These are phyloP conservation scores for Zelonia costaricensis DNA, from an alignment of 208 protist genomes.

Conservation along the genomic window DNA sequence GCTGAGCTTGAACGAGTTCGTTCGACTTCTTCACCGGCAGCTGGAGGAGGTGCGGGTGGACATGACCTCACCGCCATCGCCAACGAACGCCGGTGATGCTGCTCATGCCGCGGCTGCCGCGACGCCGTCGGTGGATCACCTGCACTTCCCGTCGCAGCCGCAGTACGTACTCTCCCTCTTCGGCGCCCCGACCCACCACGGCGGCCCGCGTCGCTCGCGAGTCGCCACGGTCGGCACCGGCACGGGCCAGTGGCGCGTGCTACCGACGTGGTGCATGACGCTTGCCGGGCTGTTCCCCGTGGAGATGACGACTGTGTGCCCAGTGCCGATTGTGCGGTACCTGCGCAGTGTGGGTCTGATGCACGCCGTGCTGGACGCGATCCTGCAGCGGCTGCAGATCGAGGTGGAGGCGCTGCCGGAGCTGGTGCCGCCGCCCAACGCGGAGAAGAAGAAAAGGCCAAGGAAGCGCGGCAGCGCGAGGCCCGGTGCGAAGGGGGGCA, in stretches of 20 bases:
- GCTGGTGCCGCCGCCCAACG: not conserved
- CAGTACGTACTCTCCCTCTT: conserved; percentile 6
- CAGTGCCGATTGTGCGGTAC: conserved; percentile 39
- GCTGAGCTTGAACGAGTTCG: conserved; percentile 11
- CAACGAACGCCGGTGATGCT: not conserved
- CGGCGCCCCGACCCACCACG: not conserved
- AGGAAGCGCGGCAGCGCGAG: too few species aligned
- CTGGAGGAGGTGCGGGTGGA: conserved; percentile 29
- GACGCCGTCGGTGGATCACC: not conserved
- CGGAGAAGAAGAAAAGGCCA: too few species aligned
- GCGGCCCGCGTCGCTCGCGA: not conserved
- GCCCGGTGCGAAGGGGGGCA: too few species aligned
- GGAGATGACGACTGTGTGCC: conserved; percentile 33
- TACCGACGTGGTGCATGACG: conserved; percentile 54
- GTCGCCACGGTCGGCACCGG: not conserved
- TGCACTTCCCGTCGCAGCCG: conserved; percentile 14
- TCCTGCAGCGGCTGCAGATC: conserved; percentile 27
- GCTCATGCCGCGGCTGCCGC: not conserved
- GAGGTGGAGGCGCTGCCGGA: conserved; percentile 15
- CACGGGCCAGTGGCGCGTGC: conserved; percentile 9
- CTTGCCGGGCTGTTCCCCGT: conserved; percentile 47
- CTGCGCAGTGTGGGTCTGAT: conserved; percentile 51
- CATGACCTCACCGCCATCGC: conserved; percentile 6
- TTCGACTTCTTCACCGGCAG: conserved; percentile 10
- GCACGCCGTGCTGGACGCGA: conserved; percentile 26